Percentiles rank a stretch among this genome's conserved stretches.
These are phyloP conservation scores for Populus tomentosa DNA, from an alignment of 441 rosid genomes.

Conservation along the genomic window DNA sequence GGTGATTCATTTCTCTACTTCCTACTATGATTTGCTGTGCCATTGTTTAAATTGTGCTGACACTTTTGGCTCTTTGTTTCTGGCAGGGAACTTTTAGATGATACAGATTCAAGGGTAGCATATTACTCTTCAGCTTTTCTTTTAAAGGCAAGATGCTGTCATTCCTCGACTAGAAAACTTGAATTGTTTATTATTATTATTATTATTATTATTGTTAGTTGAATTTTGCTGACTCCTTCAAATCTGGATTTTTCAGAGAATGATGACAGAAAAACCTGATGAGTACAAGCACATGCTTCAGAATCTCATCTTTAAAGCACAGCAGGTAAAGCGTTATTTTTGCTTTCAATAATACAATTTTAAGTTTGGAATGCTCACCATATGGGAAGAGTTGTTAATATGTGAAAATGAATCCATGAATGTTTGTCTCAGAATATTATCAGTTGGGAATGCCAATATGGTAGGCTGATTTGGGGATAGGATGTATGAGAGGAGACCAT, in stretches of 20 bases:
- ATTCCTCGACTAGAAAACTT: slow-evolving; percentile 3
- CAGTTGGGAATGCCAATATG: not conserved
- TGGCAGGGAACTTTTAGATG: slow-evolving; percentile 92
- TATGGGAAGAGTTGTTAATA: not conserved
- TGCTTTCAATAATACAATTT: not conserved
- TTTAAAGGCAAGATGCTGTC: slow-evolving; percentile 66
- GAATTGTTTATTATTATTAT: not conserved
- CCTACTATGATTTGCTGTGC: slow-evolving; percentile 11
- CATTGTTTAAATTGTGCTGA: not conserved
- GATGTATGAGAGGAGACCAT: not conserved
- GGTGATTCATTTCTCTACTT: slow-evolving; percentile 42
- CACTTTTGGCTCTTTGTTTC: slow-evolving; percentile 16
- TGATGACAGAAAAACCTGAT: slow-evolving; percentile 98
- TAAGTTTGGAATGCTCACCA: slow-evolving; percentile 1
- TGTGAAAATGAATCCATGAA: not conserved
- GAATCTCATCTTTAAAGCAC: slow-evolving; percentile 93
- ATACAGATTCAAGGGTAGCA: slow-evolving; percentile 96
- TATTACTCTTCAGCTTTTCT: slow-evolving; percentile 98
- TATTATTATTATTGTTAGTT: not conserved
- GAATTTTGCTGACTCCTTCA: slow-evolving; percentile 22
- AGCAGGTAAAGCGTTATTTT: slow-evolving; percentile 56
- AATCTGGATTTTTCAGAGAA: slow-evolving; percentile 55
- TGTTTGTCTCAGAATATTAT: not conserved
- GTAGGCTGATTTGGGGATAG: not conserved
- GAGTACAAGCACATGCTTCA: slow-evolving; percentile 96